These are phyloP conservation scores for Gentiana macrophylla DNA, from an alignment of 257 asterid genomes.

Conservation along the genomic window DNA sequence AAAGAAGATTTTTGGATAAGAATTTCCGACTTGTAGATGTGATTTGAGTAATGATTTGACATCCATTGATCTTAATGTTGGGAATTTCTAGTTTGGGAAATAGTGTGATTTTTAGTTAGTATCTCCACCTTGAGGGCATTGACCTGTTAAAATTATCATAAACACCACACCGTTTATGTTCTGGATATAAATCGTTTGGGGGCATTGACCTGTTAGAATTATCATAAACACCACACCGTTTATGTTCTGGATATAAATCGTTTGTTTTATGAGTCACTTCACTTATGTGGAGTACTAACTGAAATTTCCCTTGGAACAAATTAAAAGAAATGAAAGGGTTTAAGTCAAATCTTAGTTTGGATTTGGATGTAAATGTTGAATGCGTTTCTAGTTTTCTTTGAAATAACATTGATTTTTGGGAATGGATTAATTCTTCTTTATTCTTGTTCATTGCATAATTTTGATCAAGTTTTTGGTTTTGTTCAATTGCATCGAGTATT, in stretches of 20 bases:
- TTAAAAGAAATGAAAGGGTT: constrained; percentile 19
- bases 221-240: no score
- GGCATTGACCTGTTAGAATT: no score
- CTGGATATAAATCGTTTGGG: no score
- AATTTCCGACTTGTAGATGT: constrained; percentile 1
- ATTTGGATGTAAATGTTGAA: constrained; percentile 20
- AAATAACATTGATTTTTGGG: constrained; percentile 3
- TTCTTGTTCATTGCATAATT: background rate
- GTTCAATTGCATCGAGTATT: no score
- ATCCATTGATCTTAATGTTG: constrained; percentile 2
- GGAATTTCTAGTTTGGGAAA: constrained; percentile 5
- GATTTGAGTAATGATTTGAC: constrained; percentile 14
- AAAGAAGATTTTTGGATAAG: background rate
- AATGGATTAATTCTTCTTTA: background rate
- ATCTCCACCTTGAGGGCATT: no score
- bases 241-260: no score
- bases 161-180: no score
- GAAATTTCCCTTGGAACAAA: background rate
- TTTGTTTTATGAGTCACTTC: no score
- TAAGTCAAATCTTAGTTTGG: constrained; percentile 18
- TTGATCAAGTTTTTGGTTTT: background rate
- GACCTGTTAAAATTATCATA: no score
- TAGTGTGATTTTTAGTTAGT: background rate
- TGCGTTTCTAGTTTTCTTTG: constrained; percentile 4
- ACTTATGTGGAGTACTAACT: no score